phyloP scores from a whole-genome alignment of 2,329 filamentous ascomycete genomes.

The Leptographium lundbergii region DNA sequence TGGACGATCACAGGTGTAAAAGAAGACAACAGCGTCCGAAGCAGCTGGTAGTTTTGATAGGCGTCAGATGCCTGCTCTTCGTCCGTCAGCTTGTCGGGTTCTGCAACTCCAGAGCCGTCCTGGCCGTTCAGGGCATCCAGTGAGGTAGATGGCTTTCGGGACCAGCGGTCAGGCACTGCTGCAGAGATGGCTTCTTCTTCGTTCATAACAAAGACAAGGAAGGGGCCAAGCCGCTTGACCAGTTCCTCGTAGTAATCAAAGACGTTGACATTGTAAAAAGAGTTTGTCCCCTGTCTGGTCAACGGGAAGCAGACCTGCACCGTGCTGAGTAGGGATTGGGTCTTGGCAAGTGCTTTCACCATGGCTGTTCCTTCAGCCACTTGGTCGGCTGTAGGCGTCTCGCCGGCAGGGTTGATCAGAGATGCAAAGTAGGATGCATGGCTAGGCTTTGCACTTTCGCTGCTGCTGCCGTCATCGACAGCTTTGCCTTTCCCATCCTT shows the following conservation, averaged over 20 bases:
- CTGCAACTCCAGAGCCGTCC: background rate
- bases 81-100: constrained; percentile 23
- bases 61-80: constrained; percentile 25
- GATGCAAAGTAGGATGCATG: constrained; percentile 58
- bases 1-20: constrained; percentile 70
- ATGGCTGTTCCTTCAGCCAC: constrained; percentile 58
- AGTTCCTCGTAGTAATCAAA: constrained; percentile 72
- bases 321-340: constrained; percentile 64
- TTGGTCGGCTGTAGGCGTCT: constrained; percentile 18
- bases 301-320: constrained; percentile 63
- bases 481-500: background rate
- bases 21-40: constrained; percentile 66
- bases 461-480: background rate
- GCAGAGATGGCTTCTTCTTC: constrained; percentile 70
- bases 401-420: constrained; percentile 39
- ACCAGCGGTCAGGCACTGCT: constrained; percentile 60
- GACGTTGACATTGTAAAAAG: constrained; percentile 67
- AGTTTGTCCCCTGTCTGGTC: constrained; percentile 47
- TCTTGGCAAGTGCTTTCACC: constrained; percentile 64
- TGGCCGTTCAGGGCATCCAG: constrained; percentile 4
- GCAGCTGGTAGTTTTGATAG: constrained; percentile 63
- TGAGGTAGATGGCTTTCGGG: constrained; percentile 10
- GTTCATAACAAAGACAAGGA: constrained; percentile 70
- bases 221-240: constrained; percentile 59
- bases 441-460: constrained; percentile 7